Conservation (phyloP, 129 eudicot genomes). For the Tagetes patula region DNA sequence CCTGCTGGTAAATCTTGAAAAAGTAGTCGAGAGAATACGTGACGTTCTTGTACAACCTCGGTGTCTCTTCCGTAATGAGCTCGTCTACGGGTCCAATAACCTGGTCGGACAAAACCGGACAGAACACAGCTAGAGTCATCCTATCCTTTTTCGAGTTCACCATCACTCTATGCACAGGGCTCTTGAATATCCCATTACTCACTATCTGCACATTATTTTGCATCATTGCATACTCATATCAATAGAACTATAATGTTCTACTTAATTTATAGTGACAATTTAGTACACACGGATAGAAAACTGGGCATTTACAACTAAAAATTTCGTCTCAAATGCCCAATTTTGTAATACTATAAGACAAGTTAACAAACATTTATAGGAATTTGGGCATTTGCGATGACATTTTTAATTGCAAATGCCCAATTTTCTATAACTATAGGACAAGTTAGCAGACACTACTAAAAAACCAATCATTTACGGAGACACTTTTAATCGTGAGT, state of each 20-base stretch:
- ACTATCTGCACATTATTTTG: slow-evolving; percentile 40
- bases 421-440: too few species aligned
- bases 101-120: slow-evolving; percentile 27
- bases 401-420: too few species aligned
- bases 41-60: slow-evolving; percentile 18
- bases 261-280: background rate
- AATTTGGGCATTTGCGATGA: too few species aligned
- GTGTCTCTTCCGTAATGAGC: slow-evolving; percentile 32
- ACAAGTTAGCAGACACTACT: background rate
- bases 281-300: background rate
- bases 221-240: background rate
- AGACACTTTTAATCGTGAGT: too few species aligned
- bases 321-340: too few species aligned
- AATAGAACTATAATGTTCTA: background rate
- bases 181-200: slow-evolving; percentile 64
- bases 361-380: too few species aligned
- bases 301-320: too few species aligned
- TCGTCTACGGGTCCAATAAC: slow-evolving; percentile 51
- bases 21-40: slow-evolving; percentile 26
- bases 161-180: slow-evolving; percentile 57
- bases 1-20: slow-evolving; percentile 44
- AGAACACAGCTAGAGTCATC: slow-evolving; percentile 48
- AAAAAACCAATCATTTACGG: background rate
- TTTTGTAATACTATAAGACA: too few species aligned
- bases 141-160: slow-evolving; percentile 43